phyloP scores from a whole-genome alignment of 208 protist genomes.

The Porcisia hertigi region DNA sequence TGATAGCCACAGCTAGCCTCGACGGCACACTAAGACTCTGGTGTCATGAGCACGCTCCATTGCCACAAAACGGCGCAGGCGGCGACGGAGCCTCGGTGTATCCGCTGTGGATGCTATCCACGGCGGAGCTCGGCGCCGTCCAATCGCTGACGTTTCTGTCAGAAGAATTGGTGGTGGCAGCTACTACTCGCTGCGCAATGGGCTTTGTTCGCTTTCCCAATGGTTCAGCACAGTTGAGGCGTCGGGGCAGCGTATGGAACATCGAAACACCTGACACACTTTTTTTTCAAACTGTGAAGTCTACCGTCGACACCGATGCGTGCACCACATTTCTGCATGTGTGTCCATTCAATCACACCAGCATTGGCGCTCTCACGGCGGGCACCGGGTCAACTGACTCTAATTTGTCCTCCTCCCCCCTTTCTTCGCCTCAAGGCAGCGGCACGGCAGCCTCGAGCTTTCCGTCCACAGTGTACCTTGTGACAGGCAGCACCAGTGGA shows the following conservation, averaged over 20 bases:
- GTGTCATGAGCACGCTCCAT: slow-evolving; percentile 31
- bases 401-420: background rate
- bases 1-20: slow-evolving; percentile 68
- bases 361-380: background rate
- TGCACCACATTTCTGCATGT: slow-evolving; percentile 31
- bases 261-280: background rate
- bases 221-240: background rate
- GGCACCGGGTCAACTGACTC: background rate
- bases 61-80: no score
- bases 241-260: background rate
- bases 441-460: background rate
- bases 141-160: slow-evolving; percentile 19
- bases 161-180: slow-evolving; percentile 19
- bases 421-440: background rate
- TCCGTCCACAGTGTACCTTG: slow-evolving; percentile 20
- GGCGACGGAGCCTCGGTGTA: slow-evolving; percentile 7
- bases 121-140: slow-evolving; percentile 27
- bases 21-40: slow-evolving; percentile 73
- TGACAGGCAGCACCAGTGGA: slow-evolving; percentile 62
- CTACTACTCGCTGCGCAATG: slow-evolving; percentile 22
- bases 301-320: slow-evolving; percentile 21
- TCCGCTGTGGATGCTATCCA: slow-evolving; percentile 29
- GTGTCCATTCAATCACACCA: slow-evolving; percentile 17
- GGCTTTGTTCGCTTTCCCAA: slow-evolving; percentile 18
- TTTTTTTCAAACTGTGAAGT: slow-evolving; percentile 19